Evolutionary conservation across 163 green algal species (phyloP).

Genomic region (Scenedesmus sp.): DNA sequence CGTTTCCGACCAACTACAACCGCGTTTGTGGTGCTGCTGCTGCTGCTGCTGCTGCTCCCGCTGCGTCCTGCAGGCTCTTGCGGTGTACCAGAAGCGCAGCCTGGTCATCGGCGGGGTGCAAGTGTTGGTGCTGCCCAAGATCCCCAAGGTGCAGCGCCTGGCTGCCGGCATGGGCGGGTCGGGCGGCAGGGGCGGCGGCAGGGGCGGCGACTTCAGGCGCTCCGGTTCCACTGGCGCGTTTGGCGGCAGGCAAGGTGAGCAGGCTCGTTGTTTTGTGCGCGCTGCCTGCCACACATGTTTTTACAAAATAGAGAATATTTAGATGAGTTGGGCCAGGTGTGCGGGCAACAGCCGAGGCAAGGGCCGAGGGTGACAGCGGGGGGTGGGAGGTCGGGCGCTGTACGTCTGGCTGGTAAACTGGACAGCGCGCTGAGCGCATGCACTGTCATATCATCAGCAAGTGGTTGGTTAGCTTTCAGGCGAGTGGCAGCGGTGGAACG

Average conservation of each 20-base stretch:
- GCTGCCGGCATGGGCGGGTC: background rate
- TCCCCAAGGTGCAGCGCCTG: slow-evolving; percentile 35
- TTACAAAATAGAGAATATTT: too few species aligned
- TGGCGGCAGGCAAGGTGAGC: slow-evolving; percentile 26
- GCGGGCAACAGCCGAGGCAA: too few species aligned
- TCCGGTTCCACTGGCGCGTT: slow-evolving; percentile 17
- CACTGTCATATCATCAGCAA: too few species aligned
- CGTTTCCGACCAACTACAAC: too few species aligned
- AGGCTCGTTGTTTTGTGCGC: background rate
- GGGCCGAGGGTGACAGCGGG: background rate
- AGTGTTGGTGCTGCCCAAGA: slow-evolving; percentile 27
- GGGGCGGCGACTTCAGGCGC: slow-evolving; percentile 28
- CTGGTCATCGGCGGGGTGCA: background rate
- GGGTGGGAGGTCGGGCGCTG: too few species aligned
- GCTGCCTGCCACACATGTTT: background rate
- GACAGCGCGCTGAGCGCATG: too few species aligned
- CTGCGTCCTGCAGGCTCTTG: background rate
- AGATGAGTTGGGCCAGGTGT: too few species aligned
- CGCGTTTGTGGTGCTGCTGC: too few species aligned
- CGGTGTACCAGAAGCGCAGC: background rate
- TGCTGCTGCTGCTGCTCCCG: background rate
- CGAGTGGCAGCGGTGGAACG: too few species aligned
- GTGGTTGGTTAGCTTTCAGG: too few species aligned
- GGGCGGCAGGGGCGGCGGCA: background rate
- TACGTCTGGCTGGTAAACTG: too few species aligned